A percentile compares a stretch with the other conserved stretches of the same genome.
Conservation (phyloP, 257 asterid genomes). For the Solanum neorickii region DNA sequence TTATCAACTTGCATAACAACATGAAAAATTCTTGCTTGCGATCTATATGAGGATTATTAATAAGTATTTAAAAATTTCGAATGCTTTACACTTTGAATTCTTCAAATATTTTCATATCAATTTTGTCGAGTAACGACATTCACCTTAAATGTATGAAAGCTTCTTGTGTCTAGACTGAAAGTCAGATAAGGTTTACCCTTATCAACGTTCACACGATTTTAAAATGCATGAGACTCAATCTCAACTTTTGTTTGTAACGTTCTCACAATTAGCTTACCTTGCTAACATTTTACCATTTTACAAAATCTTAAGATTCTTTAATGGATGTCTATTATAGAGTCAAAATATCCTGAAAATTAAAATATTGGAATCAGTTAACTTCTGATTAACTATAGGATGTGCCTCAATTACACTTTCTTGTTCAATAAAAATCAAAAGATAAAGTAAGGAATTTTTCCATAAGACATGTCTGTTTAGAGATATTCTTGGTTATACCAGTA, state of each 20-base stretch:
- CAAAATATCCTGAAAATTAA: rapidly evolving
- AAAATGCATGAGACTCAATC: rapidly evolving
- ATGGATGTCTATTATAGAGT: neutral
- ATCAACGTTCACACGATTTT: no score
- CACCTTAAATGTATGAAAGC: no score
- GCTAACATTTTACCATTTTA: no score
- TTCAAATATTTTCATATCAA: no score
- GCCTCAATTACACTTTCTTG: neutral
- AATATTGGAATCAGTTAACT: neutral
- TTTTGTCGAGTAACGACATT: no score
- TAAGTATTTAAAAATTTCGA: no score
- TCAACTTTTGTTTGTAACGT: no score
- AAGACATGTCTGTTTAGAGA: neutral
- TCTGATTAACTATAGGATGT: neutral
- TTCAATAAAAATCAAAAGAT: neutral
- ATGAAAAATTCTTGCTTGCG: neutral
- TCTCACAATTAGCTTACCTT: no score
- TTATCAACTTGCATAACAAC: neutral
- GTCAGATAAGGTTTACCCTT: no score
- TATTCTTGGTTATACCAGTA: neutral
- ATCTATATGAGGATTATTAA: neutral
- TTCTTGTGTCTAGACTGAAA: no score
- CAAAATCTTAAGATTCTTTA: no score
- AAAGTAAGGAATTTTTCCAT: neutral
- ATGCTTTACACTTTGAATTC: no score